Evolutionary conservation across 2,329 filamentous ascomycete genomes (phyloP).

Genomic region (Cordyceps farinosa): DNA sequence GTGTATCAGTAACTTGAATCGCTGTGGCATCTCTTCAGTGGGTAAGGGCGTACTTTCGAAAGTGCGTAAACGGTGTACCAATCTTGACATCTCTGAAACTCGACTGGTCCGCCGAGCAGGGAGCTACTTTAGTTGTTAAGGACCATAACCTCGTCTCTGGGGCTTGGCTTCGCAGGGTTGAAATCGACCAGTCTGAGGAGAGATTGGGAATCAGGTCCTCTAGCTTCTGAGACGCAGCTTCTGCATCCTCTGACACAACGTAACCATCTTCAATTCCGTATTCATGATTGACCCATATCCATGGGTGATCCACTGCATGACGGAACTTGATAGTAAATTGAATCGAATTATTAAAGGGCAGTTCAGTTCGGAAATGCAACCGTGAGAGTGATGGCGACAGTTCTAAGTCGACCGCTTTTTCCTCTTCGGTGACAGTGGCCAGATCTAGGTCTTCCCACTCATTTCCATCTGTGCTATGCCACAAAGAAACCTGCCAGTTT

Average conservation of each 20-base stretch:
- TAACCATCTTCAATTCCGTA: conserved; percentile 63
- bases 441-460: conserved; percentile 53
- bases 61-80: conserved; percentile 58
- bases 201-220: conserved; percentile 55
- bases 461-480: conserved; percentile 60
- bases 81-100: conserved; percentile 54
- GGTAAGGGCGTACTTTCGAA: conserved; percentile 42
- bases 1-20: conserved; percentile 3
- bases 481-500: conserved; percentile 70
- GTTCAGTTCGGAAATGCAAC: conserved; percentile 52
- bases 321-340: conserved; percentile 73
- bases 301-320: conserved; percentile 46
- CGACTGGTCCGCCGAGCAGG: conserved; percentile 56
- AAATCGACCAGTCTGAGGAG: conserved; percentile 52
- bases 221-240: conserved; percentile 39
- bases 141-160: conserved; percentile 68
- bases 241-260: conserved; percentile 42
- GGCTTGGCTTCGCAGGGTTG: conserved; percentile 59
- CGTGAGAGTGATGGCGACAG: conserved; percentile 25
- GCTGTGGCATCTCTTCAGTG: background rate
- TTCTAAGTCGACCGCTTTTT: conserved; percentile 48
- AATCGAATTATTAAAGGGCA: conserved; percentile 47
- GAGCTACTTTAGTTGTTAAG: conserved; percentile 54
- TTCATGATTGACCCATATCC: conserved; percentile 69
- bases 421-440: conserved; percentile 22